Evolutionary conservation across 768 basidiomycete species (phyloP), one percentile per base, ranked within the genome.

Genomic region (Lenzites betulinus): DNA sequence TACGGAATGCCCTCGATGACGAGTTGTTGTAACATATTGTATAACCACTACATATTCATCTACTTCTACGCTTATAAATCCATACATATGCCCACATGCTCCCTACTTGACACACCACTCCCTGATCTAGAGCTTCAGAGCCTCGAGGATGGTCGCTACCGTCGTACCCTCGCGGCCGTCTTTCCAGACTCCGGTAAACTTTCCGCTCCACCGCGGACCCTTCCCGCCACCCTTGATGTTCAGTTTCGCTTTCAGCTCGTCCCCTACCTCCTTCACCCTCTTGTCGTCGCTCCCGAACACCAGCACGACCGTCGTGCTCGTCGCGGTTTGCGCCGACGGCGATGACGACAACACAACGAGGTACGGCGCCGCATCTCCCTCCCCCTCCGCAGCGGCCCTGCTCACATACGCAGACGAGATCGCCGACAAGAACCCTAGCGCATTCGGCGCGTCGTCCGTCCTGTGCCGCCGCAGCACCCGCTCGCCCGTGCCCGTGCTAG

Each of bases 171-270:
- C 84, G 60, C 77, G 78, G 5, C 62, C 72, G 18, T 75, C 77
- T 66, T 80, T 81, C 87, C 87, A 89, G 15, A 85, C 80, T 0
- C 90, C 90, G 7, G 71, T 78, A 56, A 79, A 81, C 70, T 92
- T 88, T 11, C 91, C 90, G 62, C 90, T 91, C 87, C 90, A 92
- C 65, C 81, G 83, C 18, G 75, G 64, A 1, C 89, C 90, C 67
- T 88, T 91, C 4, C 91, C 90, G 12, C 92, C 92, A 7, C 92
- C 92, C 74, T 87, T 93, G 48, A 89, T 78, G 9, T 77, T 77
- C 28, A 89, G 74, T 63, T 80, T 84, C 5, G 73, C 68, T 70
- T 84, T 90, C 43, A 89, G 69, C 25, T 70, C 76, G 3, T 85
- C 85, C 2, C 88, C 88, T 1, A 73, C 74, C 62, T 74, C 77